Percentiles rank a stretch among this genome's conserved stretches.
Evolutionary conservation across 306 rosid genomes (phyloP).

Genomic region (Prunus mongolica): DNA sequence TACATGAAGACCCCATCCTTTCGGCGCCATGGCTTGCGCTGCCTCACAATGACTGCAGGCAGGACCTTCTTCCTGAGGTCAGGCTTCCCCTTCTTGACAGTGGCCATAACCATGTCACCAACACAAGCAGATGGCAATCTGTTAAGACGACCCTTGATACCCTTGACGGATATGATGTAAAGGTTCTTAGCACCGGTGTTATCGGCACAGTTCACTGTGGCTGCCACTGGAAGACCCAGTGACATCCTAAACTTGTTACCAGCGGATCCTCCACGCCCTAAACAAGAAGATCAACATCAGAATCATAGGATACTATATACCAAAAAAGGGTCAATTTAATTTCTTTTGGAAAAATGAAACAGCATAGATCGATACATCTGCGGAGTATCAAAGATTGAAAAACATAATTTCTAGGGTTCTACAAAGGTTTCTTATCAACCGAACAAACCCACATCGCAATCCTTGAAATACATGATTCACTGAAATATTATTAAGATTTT

Average conservation of each 20-base stretch:
- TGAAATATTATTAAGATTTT: background rate
- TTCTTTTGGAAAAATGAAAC: too few relatives aligned
- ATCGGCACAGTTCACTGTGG: constrained; percentile 66
- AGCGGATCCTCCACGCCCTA: constrained; percentile 66
- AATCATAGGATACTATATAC: background rate
- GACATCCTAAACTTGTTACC: constrained; percentile 77
- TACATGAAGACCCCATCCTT: constrained; percentile 71
- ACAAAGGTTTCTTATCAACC: background rate
- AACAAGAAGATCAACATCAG: constrained; percentile 1
- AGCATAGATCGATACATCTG: too few relatives aligned
- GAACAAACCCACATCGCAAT: background rate
- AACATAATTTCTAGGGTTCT: background rate
- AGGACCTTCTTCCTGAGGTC: constrained; percentile 69
- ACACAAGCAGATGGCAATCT: constrained; percentile 66
- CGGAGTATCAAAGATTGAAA: background rate
- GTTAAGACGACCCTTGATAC: constrained; percentile 60
- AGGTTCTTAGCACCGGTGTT: constrained; percentile 63
- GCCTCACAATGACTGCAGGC: constrained; percentile 64
- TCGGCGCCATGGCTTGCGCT: constrained; percentile 67
- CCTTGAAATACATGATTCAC: too few relatives aligned
- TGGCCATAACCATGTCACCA: constrained; percentile 74
- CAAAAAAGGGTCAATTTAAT: background rate
- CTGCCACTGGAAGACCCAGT: constrained; percentile 75
- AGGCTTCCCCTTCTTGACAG: constrained; percentile 67
- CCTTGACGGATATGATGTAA: constrained; percentile 55